phyloP scores from a whole-genome alignment of 192 early-diverging fungal genomes.

The Umbelopsis isabellina region DNA sequence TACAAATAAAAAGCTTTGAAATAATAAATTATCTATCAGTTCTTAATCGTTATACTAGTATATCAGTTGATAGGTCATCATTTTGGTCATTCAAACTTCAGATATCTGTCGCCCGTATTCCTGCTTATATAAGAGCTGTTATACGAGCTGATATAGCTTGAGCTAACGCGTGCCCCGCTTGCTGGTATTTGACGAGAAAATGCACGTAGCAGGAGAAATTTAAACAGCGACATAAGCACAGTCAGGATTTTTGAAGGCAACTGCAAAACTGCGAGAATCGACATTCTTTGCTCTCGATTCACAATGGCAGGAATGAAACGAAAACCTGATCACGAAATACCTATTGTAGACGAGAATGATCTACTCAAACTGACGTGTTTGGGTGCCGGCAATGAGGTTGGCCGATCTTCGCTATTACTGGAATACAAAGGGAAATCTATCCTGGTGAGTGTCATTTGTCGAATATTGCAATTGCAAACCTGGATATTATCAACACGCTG shows the following conservation, averaged over 20 bases:
- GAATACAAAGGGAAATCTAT: conserved; percentile 97
- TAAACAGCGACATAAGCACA: no score
- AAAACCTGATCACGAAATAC: conserved; percentile 50
- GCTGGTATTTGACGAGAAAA: no score
- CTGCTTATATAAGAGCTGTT: no score
- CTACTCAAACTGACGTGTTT: conserved; percentile 89
- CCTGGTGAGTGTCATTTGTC: conserved; percentile 60
- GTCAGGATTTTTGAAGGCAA: no score
- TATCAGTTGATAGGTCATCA: no score
- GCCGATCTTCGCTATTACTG: conserved; percentile 89
- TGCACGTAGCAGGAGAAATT: no score
- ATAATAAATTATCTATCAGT: not conserved
- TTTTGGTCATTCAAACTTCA: no score
- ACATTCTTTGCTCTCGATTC: not conserved
- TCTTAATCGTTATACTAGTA: not conserved
- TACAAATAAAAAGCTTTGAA: not conserved
- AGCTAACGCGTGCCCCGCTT: no score
- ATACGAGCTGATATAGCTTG: no score
- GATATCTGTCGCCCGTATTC: no score
- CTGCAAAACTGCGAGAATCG: not conserved
- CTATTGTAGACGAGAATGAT: conserved; percentile 76
- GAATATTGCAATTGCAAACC: not conserved
- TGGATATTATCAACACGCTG: not conserved
- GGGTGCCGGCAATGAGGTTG: conserved; percentile 98
- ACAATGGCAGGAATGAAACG: conserved; percentile 40